phyloP scores from a whole-genome alignment of 352 stramenopile genomes.

The Thalassiosira livingstoniorum region DNA sequence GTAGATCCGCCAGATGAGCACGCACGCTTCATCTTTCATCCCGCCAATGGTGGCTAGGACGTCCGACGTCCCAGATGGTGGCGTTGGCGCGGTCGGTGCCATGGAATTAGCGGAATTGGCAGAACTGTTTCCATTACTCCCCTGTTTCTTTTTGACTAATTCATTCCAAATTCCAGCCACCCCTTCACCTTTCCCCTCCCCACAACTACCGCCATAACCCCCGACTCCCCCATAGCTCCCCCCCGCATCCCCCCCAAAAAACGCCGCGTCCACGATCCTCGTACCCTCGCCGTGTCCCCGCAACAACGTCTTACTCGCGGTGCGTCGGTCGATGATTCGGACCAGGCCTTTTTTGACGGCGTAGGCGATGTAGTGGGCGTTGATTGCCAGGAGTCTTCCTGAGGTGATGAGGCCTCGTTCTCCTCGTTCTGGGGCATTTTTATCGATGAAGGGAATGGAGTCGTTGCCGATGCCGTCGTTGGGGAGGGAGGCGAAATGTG shows the following conservation, averaged over 20 bases:
- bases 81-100: not conserved
- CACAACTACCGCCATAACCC: conserved; percentile 24
- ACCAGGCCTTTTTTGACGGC: conserved; percentile 85
- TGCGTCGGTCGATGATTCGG: conserved; percentile 75
- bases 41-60: conserved; percentile 70
- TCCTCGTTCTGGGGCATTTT: not conserved
- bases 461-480: conserved; percentile 72
- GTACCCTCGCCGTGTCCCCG: conserved; percentile 59
- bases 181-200: not conserved
- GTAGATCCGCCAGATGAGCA: conserved; percentile 54
- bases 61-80: conserved; percentile 48
- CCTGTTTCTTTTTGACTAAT: not conserved
- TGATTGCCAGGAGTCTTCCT: conserved; percentile 68
- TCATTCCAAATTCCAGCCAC: not conserved
- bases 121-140: not conserved
- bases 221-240: conserved; percentile 13
- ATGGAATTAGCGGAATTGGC: not conserved
- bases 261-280: conserved; percentile 50
- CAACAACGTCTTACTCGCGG: conserved; percentile 63
- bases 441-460: not conserved
- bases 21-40: conserved; percentile 20
- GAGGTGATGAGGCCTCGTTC: conserved; percentile 19
- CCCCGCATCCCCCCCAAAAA: conserved; percentile 34
- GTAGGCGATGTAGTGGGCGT: conserved; percentile 82
- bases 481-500: conserved; percentile 62